Evolutionary conservation across 1,139 yeast genomes (phyloP), one percentile per base, ranked within the genome.

Genomic region (Lodderomyces metapsilosis): DNA sequence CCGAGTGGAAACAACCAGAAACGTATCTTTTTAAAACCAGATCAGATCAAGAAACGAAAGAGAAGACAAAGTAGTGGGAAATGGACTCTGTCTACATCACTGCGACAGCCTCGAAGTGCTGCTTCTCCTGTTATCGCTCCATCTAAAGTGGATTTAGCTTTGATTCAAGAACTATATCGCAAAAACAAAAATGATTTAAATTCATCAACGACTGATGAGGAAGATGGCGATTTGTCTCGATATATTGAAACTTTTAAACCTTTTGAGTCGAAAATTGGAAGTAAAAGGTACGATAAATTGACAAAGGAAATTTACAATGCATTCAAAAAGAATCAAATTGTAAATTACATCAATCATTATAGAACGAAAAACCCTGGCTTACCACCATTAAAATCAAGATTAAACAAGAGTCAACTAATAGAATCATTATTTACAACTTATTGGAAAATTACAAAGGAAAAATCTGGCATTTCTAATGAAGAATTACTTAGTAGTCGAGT

Each of bases 361-460:
- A 36, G 18, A 24, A 17, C 11, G 13, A 36, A 36, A 13, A 13
- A n/a, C 7, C 37, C 25, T 13, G 33, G 16, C 4, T 20, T 12
- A 20, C 23, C 23, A 12, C 15, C 23, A 9, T 32, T 32, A 15
- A 32, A n/a, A 20, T 4, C 27, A 12, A 34, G 28, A 6, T 10
- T 12, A 12, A 37, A 18, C 20, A 37, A 37, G 28, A 10, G 28
- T 4, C 18, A 30, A 16, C 3, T 34, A 13, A 34, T 34, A 12
- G 28, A 34, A 22, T 3, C 36, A 9, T 28, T 28, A 16, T 28
- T 28, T 4, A 15, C 18, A 4, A 18, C 63, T 11, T 50, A 66
- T 8, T 78, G 83, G 83, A 51, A 57, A 3, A 48, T 74, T 1
- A 46, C 44, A n/a, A 53, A 53, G 9, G 18, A 28, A 15, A 11